Percentiles rank a stretch among this genome's conserved stretches.
Conservation (phyloP, 2,329 filamentous ascomycete species). For the Coniochaeta sp. region DNA sequence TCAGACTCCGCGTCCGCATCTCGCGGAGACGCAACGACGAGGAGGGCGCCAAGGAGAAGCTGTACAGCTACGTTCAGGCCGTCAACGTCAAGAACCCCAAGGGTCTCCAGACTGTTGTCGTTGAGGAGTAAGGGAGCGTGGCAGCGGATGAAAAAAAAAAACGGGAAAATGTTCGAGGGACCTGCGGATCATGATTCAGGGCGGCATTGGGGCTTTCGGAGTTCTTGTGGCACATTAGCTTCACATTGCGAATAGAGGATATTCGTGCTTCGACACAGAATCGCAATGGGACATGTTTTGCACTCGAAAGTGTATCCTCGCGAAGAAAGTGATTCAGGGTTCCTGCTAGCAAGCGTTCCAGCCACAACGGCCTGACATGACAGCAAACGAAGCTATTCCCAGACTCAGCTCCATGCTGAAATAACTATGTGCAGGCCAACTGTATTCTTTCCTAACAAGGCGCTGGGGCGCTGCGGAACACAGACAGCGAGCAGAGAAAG, state of each 20-base stretch:
- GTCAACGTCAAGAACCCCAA: conserved; percentile 99
- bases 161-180: conserved; percentile 14
- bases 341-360: neutral
- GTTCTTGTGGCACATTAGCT: conserved; percentile 33
- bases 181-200: conserved; percentile 24
- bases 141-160: conserved; percentile 14
- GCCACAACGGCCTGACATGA: neutral
- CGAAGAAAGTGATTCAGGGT: neutral
- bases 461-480: neutral
- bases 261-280: conserved; percentile 12
- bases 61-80: conserved; percentile 99
- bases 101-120: conserved; percentile 88
- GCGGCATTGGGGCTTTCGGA: conserved; percentile 35
- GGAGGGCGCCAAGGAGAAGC: conserved; percentile 98
- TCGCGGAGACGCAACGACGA: conserved; percentile 99
- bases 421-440: conserved; percentile 2
- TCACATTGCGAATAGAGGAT: conserved; percentile 32
- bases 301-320: neutral
- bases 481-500: neutral
- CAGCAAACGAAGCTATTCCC: neutral
- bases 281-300: neutral
- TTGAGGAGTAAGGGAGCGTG: conserved; percentile 55
- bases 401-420: neutral
- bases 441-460: conserved; percentile 8
- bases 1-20: conserved; percentile 95